Evolutionary conservation across 257 asterid genomes (phyloP).

Genomic region (Gardenia jasminoides): DNA sequence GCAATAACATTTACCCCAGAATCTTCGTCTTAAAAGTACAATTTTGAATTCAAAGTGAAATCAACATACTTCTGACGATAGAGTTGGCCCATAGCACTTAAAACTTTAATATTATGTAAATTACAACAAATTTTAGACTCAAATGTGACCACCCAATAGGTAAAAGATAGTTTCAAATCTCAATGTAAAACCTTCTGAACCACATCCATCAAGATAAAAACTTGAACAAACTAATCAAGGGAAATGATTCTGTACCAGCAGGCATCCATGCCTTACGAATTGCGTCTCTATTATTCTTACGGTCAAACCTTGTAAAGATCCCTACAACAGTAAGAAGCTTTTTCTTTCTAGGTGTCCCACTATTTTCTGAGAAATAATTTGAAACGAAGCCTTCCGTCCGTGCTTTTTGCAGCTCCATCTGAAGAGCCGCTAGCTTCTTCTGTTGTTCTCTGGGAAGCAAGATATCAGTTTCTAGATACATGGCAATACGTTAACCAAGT

Average conservation of each 20-base stretch:
- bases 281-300: slow-evolving; percentile 77
- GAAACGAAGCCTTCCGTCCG: slow-evolving; percentile 71
- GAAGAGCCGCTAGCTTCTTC: slow-evolving; percentile 62
- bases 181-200: neutral
- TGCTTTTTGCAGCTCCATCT: slow-evolving; percentile 67
- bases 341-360: slow-evolving; percentile 44
- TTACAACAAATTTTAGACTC: neutral
- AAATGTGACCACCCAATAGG: neutral
- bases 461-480: slow-evolving; percentile 17
- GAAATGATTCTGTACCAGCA: slow-evolving; percentile 42
- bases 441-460: slow-evolving; percentile 67
- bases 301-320: slow-evolving; percentile 69
- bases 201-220: neutral
- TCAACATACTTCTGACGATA: neutral
- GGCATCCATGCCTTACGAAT: slow-evolving; percentile 96
- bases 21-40: neutral
- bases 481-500: slow-evolving; percentile 9
- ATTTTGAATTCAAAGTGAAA: neutral
- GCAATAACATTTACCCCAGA: neutral
- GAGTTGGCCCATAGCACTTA: neutral
- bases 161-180: neutral
- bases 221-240: neutral
- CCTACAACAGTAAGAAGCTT: slow-evolving; percentile 77
- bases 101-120: neutral
- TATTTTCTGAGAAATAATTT: slow-evolving; percentile 41